Percentiles rank a stretch among this genome's conserved stretches.
Evolutionary conservation across 1,284 basidiomycete genomes (phyloP).

Genomic region (Tetrapyrgos nigripes): DNA sequence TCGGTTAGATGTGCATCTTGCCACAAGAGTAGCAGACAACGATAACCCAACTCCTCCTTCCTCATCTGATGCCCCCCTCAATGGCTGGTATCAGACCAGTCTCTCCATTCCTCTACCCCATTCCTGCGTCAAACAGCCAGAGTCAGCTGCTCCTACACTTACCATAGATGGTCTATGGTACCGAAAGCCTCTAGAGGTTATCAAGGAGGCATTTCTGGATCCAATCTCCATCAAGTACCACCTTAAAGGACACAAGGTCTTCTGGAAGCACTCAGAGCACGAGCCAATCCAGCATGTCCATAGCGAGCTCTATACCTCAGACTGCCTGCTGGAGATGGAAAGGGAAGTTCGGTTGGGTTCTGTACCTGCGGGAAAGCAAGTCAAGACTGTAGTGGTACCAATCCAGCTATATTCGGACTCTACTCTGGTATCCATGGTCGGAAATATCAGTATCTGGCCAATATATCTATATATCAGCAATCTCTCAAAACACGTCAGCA

Average conservation of each 20-base stretch:
- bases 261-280: neutral
- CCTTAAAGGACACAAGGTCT: neutral
- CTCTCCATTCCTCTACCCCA: slow-evolving; percentile 5
- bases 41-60: neutral
- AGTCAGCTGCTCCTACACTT: neutral
- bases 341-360: neutral
- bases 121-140: neutral
- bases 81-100: neutral
- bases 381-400: slow-evolving; percentile 3
- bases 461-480: slow-evolving; percentile 41
- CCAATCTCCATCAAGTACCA: neutral
- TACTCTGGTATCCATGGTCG: slow-evolving; percentile 37
- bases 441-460: slow-evolving; percentile 39
- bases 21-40: too few relatives aligned
- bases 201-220: neutral
- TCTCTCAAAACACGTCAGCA: slow-evolving; percentile 35
- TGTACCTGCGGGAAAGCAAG: slow-evolving; percentile 20
- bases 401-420: slow-evolving; percentile 24
- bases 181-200: neutral
- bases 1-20: neutral
- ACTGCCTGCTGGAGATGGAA: neutral
- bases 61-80: neutral
- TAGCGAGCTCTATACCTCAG: neutral
- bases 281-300: neutral
- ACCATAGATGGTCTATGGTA: neutral